A percentile compares a stretch with the other conserved stretches of the same genome.
These are phyloP conservation scores for Lactarius hengduanensis DNA, from an alignment of 768 basidiomycete species.

Conservation along the genomic window DNA sequence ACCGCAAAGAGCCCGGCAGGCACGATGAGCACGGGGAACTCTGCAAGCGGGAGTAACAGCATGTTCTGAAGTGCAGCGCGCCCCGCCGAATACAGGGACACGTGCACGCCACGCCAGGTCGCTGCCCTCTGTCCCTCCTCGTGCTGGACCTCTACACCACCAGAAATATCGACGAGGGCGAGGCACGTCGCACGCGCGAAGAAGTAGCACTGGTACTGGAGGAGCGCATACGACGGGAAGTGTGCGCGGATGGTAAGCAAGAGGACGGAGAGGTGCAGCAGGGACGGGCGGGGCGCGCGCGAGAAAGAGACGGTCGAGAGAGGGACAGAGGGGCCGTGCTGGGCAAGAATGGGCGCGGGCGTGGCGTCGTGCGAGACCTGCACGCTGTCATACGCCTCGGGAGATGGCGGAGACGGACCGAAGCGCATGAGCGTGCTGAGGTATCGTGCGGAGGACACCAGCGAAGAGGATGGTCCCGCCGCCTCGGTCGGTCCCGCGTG, in stretches of 20 bases:
- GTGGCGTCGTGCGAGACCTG: constrained; percentile 28
- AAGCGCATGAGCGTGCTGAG: constrained; percentile 18
- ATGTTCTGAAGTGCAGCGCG: constrained; percentile 27
- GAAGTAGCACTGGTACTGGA: constrained; percentile 29
- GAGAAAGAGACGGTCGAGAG: constrained; percentile 27
- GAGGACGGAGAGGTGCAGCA: constrained; percentile 27
- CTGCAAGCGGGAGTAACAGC: constrained; percentile 26
- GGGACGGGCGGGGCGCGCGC: constrained; percentile 14
- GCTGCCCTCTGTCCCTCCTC: constrained; percentile 17
- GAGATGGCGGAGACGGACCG: not conserved
- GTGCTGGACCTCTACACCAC: constrained; percentile 17
- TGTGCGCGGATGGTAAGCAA: constrained; percentile 23
- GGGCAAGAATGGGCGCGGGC: constrained; percentile 19
- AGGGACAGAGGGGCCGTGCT: constrained; percentile 15
- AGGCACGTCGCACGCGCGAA: constrained; percentile 27
- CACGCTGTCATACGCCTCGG: constrained; percentile 24
- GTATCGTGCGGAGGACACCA: constrained; percentile 16
- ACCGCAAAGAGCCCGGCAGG: constrained; percentile 28
- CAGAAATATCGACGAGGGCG: constrained; percentile 20
- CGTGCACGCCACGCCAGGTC: constrained; percentile 29
- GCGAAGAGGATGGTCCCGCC: not conserved
- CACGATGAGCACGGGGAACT: constrained; percentile 25
- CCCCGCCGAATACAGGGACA: constrained; percentile 26
- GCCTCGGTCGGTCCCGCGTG: not conserved
- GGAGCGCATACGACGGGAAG: constrained; percentile 28